Evolutionary conservation across 1,284 basidiomycete species (phyloP), one percentile per base, ranked within the genome.

Genomic region (Hemileia vastatrix): DNA sequence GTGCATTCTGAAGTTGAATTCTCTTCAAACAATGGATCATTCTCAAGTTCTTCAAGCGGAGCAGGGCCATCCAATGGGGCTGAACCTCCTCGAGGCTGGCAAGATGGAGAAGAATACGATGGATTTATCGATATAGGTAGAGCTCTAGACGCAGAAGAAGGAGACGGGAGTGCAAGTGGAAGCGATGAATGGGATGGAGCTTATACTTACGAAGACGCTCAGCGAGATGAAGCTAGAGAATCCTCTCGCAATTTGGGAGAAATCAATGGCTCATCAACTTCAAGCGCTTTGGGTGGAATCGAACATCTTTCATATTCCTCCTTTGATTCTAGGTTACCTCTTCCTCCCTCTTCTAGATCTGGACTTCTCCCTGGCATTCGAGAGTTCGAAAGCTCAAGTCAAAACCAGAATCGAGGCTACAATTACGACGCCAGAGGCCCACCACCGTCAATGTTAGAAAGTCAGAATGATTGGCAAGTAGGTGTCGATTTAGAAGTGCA

Each of bases 81-180:
- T 40, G 23, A 51, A 11, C 8, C 57, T 44, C 31, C 57, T 15
- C 18, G 5, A 40, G 21, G 23, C 23, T 19, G n/a, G 21, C 23
- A 59, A 23, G 15, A 47, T 58, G 65, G 67, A 2, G 59, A 67
- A 18, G 71, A 72, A 31, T 72, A 72, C 50, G 71, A 72, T 23
- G 71, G 70, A 1, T 72, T 71, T 54, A 69, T 71, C 33, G 70
- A 72, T 53, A 64, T 65, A n/a, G 55, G 57, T 32, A 0, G 63
- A 40, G 23, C 44, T 33, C 27, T 65, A 23, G 21, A 32, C 11
- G 59, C 44, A 9, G 55, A 43, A 18, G 59, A 23, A n/a, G 31
- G 11, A 2, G 59, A 62, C 1, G 19, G 27, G 4, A 31, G 33
- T 8, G 15, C 51, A 15, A 33, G 18, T n/a, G 9, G 51, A 33